phyloP scores from a whole-genome alignment of 495 filamentous ascomycete species.

The Penicillium turbatum region DNA sequence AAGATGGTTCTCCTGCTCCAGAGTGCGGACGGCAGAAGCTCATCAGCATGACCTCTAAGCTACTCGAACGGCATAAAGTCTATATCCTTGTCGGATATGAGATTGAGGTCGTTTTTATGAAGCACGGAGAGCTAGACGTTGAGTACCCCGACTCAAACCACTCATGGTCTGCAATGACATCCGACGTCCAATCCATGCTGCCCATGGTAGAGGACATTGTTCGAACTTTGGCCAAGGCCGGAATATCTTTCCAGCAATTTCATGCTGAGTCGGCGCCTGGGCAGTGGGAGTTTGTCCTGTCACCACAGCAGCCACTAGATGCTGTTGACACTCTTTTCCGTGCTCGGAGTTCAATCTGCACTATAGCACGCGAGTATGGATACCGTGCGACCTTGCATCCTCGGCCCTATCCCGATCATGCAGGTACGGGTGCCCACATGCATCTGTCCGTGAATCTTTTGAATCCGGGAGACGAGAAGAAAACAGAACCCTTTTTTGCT shows the following conservation, averaged over 20 bases:
- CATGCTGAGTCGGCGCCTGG: constrained; percentile 72
- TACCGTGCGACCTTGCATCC: constrained; percentile 76
- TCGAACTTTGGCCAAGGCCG: constrained; percentile 51
- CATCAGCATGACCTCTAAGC: too few relatives aligned
- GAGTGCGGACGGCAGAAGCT: too few relatives aligned
- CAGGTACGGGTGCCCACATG: constrained; percentile 40
- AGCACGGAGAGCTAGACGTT: constrained; percentile 20
- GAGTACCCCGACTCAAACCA: constrained; percentile 35
- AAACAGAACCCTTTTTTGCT: constrained; percentile 36
- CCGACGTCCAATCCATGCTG: constrained; percentile 37
- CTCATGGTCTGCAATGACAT: constrained; percentile 46
- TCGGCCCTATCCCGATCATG: constrained; percentile 51
- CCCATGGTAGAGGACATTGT: constrained; percentile 62
- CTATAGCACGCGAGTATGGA: constrained; percentile 34
- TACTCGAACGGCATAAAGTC: constrained; percentile 37
- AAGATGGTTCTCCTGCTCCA: too few relatives aligned
- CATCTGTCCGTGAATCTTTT: constrained; percentile 44
- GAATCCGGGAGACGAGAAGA: constrained; percentile 23
- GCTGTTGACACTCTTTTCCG: constrained; percentile 72
- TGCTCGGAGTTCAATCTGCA: constrained; percentile 63
- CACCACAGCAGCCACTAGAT: constrained; percentile 56
- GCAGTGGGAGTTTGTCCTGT: constrained; percentile 79
- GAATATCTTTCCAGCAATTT: constrained; percentile 67
- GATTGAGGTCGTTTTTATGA: constrained; percentile 77
- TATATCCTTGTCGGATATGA: constrained; percentile 72